Evolutionary conservation across 768 basidiomycete genomes (phyloP), one percentile per base, ranked within the genome.

Genomic region (Leccinellum rugosiceps): DNA sequence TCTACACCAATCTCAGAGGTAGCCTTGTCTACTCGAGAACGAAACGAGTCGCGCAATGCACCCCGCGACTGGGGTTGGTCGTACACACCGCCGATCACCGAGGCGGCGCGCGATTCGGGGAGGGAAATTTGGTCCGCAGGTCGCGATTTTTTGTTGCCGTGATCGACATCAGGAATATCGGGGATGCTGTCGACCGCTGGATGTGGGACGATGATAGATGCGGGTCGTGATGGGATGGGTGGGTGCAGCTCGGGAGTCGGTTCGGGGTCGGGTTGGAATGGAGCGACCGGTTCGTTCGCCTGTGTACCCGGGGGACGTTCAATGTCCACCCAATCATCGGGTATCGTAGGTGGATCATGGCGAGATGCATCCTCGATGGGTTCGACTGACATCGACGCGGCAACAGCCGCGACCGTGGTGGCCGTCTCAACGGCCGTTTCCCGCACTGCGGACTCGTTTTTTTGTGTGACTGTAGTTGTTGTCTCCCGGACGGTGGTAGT

Each of bases 311-410:
- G 28, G 9, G 61, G 59, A 25, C 32, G 60, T 7, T 55, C 38
- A 25, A 73, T 19, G 43, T 70, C 60, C 13, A 73, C 66, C 70
- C 72, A 73, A 31, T 72, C 72, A 34, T 72, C 70, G 14, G 66
- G 63, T 61, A 66, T 64, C 19, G 30, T 52, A 31, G 58, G 66
- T 23, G 61, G 62, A 23, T 61, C 57, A 41, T 50, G 59, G 51
- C 55, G 59, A n/a, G 63, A 71, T 54, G 52, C 46, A 11, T 65
- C 63, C 9, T 61, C 56, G 1, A 60, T 21, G 7, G 46, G 50
- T 31, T 58, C 59, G 23, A 50, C 21, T 23, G 52, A 51, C 14
- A 28, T 43, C 13, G 60, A 54, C 21, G 55, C 14, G 14, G 52
- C 38, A 14, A 58, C 8, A 15, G 34, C 44, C 44, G 34, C 53